phyloP scores from a whole-genome alignment of 2,329 filamentous ascomycete species.

The Teratosphaeria destructans region DNA sequence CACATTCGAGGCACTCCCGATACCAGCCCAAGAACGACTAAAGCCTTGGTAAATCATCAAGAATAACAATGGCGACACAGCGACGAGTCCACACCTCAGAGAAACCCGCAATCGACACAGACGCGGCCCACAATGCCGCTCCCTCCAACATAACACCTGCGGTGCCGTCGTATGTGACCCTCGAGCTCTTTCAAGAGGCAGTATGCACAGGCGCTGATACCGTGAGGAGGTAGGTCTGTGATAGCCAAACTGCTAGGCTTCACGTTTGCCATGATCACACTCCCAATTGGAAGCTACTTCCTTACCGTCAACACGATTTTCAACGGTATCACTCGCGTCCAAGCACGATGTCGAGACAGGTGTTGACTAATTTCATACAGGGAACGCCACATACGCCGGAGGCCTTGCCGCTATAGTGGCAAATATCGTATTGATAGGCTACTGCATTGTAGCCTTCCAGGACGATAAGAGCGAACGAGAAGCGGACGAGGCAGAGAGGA shows the following conservation, averaged over 20 bases:
- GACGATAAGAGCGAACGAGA: slow-evolving; percentile 57
- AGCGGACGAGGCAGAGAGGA: slow-evolving; percentile 35
- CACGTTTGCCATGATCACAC: slow-evolving; percentile 79
- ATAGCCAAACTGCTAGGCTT: slow-evolving; percentile 85
- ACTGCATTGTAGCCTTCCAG: slow-evolving; percentile 80
- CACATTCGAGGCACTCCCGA: background rate
- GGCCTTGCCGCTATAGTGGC: slow-evolving; percentile 78
- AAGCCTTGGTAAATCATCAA: background rate
- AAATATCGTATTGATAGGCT: slow-evolving; percentile 82
- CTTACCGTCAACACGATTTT: slow-evolving; percentile 67
- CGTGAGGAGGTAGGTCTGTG: slow-evolving; percentile 51
- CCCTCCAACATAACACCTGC: slow-evolving; percentile 71
- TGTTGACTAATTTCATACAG: slow-evolving; percentile 34
- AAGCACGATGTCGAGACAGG: background rate
- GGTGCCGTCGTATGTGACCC: slow-evolving; percentile 58
- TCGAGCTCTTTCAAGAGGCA: background rate
- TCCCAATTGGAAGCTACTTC: slow-evolving; percentile 86
- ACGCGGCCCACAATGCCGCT: slow-evolving; percentile 20
- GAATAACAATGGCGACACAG: slow-evolving; percentile 55
- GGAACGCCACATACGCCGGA: slow-evolving; percentile 80
- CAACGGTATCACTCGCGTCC: slow-evolving; percentile 46
- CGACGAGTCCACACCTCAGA: slow-evolving; percentile 56
- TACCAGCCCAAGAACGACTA: background rate
- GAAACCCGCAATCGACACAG: slow-evolving; percentile 49
- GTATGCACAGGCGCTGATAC: background rate